Percentiles rank a stretch among this genome's conserved stretches.
phyloP scores from a whole-genome alignment of 345 rosid species.

The Ceriops decandra region DNA sequence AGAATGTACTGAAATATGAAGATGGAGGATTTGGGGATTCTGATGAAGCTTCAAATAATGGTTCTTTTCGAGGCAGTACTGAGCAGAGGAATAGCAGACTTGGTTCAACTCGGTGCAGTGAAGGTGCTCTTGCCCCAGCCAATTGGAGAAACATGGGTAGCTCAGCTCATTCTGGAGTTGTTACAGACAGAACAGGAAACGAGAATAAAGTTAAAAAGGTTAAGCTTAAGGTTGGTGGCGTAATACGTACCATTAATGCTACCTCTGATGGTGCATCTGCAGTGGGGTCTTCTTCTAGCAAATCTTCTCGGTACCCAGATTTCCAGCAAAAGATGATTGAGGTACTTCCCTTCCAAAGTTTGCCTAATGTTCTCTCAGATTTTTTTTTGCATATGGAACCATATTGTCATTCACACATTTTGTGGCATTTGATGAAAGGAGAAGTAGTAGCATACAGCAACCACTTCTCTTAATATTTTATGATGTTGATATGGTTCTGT shows the following conservation, averaged over 20 bases:
- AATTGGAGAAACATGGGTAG: constrained; percentile 23
- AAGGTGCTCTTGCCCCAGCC: constrained; percentile 34
- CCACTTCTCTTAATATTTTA: not conserved
- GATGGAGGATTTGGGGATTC: constrained; percentile 58
- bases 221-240: constrained; percentile 27
- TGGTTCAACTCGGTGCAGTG: constrained; percentile 31
- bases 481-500: not conserved
- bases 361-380: not conserved
- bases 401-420: not conserved
- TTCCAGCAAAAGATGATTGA: constrained; percentile 16
- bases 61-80: constrained; percentile 44
- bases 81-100: constrained; percentile 32
- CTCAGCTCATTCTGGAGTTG: constrained; percentile 11
- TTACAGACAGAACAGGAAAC: constrained; percentile 20
- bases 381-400: constrained; percentile 6
- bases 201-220: constrained; percentile 34
- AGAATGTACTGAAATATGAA: constrained; percentile 42
- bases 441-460: not conserved
- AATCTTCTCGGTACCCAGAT: constrained; percentile 25
- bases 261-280: constrained; percentile 33
- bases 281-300: constrained; percentile 26
- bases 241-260: constrained; percentile 27
- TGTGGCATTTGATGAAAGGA: not conserved
- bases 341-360: constrained; percentile 16
- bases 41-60: constrained; percentile 65